Conservation (phyloP, 306 rosid genomes). For the Ammopiptanthus mongolicus region DNA sequence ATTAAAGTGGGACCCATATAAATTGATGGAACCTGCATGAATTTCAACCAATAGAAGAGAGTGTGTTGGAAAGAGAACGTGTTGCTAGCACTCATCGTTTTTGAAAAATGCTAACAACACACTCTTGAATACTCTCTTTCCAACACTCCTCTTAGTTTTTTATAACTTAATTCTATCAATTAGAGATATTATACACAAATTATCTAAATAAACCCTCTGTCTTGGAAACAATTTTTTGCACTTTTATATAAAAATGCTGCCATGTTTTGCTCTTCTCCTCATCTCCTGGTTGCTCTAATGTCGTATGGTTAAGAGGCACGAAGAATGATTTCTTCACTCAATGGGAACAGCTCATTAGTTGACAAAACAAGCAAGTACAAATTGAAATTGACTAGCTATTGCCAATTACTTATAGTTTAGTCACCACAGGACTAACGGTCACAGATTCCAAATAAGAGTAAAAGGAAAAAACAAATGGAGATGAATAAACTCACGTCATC, state of each 20-base stretch:
- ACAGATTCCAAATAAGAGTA: conserved; percentile 20
- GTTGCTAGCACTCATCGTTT: too few species aligned
- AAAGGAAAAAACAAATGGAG: background rate
- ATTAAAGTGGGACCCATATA: too few species aligned
- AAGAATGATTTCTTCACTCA: conserved; percentile 26
- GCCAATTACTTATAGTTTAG: background rate
- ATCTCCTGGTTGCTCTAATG: background rate
- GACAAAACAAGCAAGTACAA: conserved; percentile 30
- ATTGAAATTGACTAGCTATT: conserved; percentile 28
- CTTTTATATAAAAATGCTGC: background rate
- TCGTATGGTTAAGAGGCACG: conserved; percentile 29
- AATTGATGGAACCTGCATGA: too few species aligned
- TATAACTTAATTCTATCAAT: background rate
- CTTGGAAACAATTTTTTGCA: background rate
- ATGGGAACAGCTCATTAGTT: conserved; percentile 25
- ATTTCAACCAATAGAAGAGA: too few species aligned
- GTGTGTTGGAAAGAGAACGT: too few species aligned
- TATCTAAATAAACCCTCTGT: background rate
- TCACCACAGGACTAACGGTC: conserved; percentile 30
- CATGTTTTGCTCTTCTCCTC: background rate
- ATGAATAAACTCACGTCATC: conserved; percentile 12
- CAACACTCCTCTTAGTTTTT: too few species aligned
- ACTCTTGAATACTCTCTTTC: too few species aligned
- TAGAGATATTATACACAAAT: background rate
- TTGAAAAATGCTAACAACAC: too few species aligned